Evolutionary conservation across 2,329 filamentous ascomycete genomes (phyloP).

Genomic region (Colletotrichum musicola): DNA sequence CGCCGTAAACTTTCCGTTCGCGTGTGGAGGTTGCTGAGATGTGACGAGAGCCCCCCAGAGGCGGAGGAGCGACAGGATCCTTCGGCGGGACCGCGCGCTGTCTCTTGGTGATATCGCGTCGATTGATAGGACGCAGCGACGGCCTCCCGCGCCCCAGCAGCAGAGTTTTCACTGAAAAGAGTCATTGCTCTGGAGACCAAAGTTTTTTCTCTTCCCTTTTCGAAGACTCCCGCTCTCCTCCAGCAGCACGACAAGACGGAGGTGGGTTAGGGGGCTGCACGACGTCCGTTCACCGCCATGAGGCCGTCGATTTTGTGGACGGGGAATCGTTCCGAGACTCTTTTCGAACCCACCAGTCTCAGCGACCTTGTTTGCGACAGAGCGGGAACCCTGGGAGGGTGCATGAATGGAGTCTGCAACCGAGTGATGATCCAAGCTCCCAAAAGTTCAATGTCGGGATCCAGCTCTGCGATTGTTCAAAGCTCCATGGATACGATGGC

Average conservation of each 20-base stretch:
- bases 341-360: conserved; percentile 33
- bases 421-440: conserved; percentile 32
- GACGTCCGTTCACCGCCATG: conserved; percentile 37
- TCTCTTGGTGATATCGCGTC: conserved; percentile 18
- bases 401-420: conserved; percentile 34
- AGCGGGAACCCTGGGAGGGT: conserved; percentile 33
- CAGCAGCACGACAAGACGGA: conserved; percentile 28
- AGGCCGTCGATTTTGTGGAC: conserved; percentile 35
- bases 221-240: conserved; percentile 11
- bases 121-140: conserved; percentile 30
- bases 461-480: conserved; percentile 11
- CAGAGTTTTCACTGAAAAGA: conserved; percentile 34
- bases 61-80: conserved; percentile 12
- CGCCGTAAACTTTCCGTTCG: conserved; percentile 33
- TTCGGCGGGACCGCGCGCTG: conserved; percentile 21
- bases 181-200: conserved; percentile 37
- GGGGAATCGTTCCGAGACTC: conserved; percentile 32
- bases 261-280: conserved; percentile 35
- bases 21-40: conserved; percentile 33
- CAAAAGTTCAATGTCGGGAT: conserved; percentile 10
- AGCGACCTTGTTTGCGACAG: conserved; percentile 31
- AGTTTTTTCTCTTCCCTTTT: conserved; percentile 12
- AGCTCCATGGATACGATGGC: conserved; percentile 10
- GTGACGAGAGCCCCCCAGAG: conserved; percentile 17
- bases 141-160: conserved; percentile 25